A percentile compares a stretch with the other conserved stretches of the same genome.
Conservation (phyloP, 2,329 filamentous ascomycete species). For the Colletotrichum higginsianum region DNA sequence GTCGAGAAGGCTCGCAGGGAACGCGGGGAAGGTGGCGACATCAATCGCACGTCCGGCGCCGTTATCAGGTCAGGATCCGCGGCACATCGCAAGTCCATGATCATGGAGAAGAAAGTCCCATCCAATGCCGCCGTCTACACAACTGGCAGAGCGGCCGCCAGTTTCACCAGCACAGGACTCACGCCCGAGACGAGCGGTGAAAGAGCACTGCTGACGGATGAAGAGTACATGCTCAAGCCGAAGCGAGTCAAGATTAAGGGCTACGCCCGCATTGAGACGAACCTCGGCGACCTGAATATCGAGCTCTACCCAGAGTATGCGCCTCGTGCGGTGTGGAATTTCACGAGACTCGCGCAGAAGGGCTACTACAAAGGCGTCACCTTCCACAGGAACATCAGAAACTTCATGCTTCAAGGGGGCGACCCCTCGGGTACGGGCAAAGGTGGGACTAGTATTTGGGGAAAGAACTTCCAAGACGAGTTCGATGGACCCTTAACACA, state of each 20-base stretch:
- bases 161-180: conserved; percentile 94
- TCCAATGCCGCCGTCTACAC: conserved; percentile 94
- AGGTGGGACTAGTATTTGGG: conserved; percentile 93
- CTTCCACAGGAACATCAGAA: conserved; percentile 95
- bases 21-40: conserved; percentile 71
- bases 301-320: conserved; percentile 93
- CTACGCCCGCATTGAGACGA: conserved; percentile 92
- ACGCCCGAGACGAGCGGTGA: conserved; percentile 93
- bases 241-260: conserved; percentile 91
- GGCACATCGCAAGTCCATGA: conserved; percentile 58
- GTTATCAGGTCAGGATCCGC: conserved; percentile 54
- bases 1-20: conserved; percentile 91
- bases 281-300: conserved; percentile 85
- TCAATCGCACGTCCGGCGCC: conserved; percentile 67
- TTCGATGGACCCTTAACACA: conserved; percentile 92
- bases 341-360: conserved; percentile 87
- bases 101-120: conserved; percentile 73
- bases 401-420: conserved; percentile 98
- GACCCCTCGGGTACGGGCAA: conserved; percentile 93
- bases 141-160: conserved; percentile 90
- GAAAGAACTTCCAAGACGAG: conserved; percentile 94
- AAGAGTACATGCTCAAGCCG: conserved; percentile 97
- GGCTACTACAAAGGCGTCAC: conserved; percentile 89
- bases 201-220: conserved; percentile 87
- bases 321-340: conserved; percentile 97